Conservation (phyloP, 768 basidiomycete genomes). For the Amanita rubescens region DNA sequence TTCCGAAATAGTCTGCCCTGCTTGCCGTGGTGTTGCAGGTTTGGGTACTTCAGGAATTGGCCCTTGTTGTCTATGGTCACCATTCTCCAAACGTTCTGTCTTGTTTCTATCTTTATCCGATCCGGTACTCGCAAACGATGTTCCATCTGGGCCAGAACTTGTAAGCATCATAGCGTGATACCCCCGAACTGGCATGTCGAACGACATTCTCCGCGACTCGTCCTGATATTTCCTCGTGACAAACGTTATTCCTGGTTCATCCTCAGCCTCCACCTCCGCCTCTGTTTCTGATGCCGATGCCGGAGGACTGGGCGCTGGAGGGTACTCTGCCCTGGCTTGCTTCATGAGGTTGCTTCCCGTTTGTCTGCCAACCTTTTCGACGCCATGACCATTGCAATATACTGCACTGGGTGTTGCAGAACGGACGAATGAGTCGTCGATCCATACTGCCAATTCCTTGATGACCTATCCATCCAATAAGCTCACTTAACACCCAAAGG, state of each 20-base stretch:
- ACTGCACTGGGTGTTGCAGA: neutral
- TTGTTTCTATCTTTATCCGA: neutral
- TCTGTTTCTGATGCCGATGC: conserved; percentile 1
- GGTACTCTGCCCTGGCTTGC: too few species aligned
- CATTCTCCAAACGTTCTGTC: neutral
- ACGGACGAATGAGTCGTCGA: conserved; percentile 61
- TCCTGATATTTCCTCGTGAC: conserved; percentile 5
- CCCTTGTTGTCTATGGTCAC: neutral
- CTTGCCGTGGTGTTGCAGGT: conserved; percentile 29
- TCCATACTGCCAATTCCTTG: conserved; percentile 83
- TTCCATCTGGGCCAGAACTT: conserved; percentile 10
- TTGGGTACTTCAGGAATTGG: conserved; percentile 11
- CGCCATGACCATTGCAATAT: neutral
- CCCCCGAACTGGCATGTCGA: neutral
- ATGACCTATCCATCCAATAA: conserved; percentile 18
- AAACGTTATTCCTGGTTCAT: conserved; percentile 8
- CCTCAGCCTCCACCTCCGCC: conserved; percentile 1
- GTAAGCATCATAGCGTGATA: neutral
- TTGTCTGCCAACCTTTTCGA: neutral
- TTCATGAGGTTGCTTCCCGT: neutral
- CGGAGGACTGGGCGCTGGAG: neutral
- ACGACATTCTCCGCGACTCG: neutral
- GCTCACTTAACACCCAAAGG: neutral
- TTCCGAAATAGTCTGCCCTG: conserved; percentile 70
- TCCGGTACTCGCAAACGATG: neutral